These are phyloP conservation scores for Alternaria metachromatica DNA, from an alignment of 2,329 filamentous ascomycete species.

Conservation along the genomic window DNA sequence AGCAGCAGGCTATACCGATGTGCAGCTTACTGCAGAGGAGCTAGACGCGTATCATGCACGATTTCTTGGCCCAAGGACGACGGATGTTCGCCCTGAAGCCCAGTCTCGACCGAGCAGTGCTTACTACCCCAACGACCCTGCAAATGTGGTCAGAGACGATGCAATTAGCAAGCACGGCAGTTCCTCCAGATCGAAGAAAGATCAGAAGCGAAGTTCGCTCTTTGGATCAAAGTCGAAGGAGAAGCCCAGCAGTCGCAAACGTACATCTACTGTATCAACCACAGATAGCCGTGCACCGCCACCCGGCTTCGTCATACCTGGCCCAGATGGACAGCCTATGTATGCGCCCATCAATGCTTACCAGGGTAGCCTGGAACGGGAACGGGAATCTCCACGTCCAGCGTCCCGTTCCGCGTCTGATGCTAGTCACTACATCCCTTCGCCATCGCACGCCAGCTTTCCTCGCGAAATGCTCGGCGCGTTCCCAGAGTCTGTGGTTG, in stretches of 20 bases:
- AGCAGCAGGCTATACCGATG: constrained; percentile 76
- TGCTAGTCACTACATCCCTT: constrained; percentile 28
- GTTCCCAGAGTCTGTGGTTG: constrained; percentile 46
- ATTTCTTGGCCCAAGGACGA: constrained; percentile 58
- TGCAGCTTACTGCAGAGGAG: constrained; percentile 80
- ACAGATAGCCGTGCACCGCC: constrained; percentile 39
- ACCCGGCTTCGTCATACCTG: constrained; percentile 57
- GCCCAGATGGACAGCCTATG: constrained; percentile 56
- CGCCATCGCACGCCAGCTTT: constrained; percentile 41
- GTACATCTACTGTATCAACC: constrained; percentile 31
- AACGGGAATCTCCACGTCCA: constrained; percentile 48
- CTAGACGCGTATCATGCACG: constrained; percentile 78
- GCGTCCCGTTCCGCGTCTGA: constrained; percentile 51
- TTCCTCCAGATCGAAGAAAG: constrained; percentile 45
- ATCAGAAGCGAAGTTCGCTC: constrained; percentile 35
- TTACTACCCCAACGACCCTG: constrained; percentile 38
- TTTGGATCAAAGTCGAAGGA: constrained; percentile 40
- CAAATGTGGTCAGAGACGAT: constrained; percentile 35
- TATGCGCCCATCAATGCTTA: constrained; percentile 55
- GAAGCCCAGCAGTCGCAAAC: constrained; percentile 40
- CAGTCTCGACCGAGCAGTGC: constrained; percentile 28
- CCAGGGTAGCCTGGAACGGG: constrained; percentile 46
- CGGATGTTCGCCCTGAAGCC: constrained; percentile 35
- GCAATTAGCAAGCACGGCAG: constrained; percentile 41
- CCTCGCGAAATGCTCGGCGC: constrained; percentile 48